Percentiles rank a stretch among this genome's conserved stretches.
phyloP scores from a whole-genome alignment of 495 filamentous ascomycete species.

The Alectoria sarmentosa region DNA sequence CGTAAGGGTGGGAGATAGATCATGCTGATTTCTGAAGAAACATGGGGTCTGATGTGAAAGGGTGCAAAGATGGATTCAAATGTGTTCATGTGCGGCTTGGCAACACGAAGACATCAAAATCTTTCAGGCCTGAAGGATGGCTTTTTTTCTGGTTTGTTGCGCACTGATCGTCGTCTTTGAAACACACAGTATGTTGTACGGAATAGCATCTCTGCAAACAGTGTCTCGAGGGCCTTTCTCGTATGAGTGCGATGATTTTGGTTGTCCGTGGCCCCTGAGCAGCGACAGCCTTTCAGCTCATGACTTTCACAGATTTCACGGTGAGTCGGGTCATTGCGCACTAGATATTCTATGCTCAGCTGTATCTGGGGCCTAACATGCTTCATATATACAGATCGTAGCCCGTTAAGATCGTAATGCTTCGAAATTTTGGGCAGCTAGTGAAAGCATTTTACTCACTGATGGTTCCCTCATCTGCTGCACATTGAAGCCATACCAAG shows the following conservation, averaged over 20 bases:
- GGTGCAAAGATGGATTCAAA: too few species aligned
- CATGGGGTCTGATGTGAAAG: background rate
- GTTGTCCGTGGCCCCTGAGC: background rate
- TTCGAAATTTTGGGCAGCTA: background rate
- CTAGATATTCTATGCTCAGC: background rate
- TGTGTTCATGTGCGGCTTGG: too few species aligned
- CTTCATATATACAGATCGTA: background rate
- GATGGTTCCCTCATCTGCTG: background rate
- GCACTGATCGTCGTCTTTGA: too few species aligned
- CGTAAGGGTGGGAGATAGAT: conserved; percentile 32
- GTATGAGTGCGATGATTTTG: background rate
- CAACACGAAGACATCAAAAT: background rate
- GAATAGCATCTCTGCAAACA: background rate
- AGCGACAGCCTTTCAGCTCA: background rate
- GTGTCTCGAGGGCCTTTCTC: background rate
- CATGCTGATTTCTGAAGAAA: conserved; percentile 18
- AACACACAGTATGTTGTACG: background rate
- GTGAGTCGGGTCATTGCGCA: background rate
- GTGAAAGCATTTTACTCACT: conserved; percentile 6
- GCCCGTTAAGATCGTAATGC: background rate
- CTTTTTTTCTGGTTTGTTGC: too few species aligned
- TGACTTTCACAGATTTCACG: too few species aligned
- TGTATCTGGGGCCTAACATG: background rate
- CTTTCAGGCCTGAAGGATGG: too few species aligned
- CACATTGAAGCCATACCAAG: background rate